Evolutionary conservation across 2,329 filamentous ascomycete species (phyloP).

Genomic region (Pyrenophora tritici-repentis): DNA sequence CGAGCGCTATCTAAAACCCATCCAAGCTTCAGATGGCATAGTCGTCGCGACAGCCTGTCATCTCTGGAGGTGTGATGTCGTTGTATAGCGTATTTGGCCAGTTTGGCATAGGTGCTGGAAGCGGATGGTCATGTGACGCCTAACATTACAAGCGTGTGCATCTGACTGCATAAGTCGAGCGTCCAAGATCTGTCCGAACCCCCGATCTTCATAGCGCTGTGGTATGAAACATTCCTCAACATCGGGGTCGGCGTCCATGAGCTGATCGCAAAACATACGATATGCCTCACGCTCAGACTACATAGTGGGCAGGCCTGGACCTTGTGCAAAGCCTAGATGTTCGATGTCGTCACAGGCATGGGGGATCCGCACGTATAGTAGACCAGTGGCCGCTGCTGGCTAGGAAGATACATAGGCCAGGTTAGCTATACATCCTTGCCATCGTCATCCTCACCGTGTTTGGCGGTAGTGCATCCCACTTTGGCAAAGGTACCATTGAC

Average conservation of each 20-base stretch:
- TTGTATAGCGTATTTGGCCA: background rate
- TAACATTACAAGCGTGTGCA: no score
- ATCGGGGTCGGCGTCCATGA: constrained; percentile 1
- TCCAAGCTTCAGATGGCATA: constrained; percentile 16
- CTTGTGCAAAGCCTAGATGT: constrained; percentile 6
- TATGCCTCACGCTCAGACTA: constrained; percentile 1
- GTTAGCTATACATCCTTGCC: background rate
- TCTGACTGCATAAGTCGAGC: background rate
- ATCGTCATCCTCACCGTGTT: constrained; percentile 1
- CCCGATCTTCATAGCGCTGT: constrained; percentile 13
- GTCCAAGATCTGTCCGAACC: constrained; percentile 10
- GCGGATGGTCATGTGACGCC: background rate
- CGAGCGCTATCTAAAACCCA: constrained; percentile 29
- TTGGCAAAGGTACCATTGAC: constrained; percentile 1
- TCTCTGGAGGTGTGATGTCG: no score
- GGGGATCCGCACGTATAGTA: background rate
- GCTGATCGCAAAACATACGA: background rate
- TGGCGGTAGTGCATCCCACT: constrained; percentile 1
- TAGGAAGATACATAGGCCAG: background rate
- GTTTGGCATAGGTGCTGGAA: background rate
- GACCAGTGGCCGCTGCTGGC: background rate
- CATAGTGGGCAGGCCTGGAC: background rate
- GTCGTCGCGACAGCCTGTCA: background rate
- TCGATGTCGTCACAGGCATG: constrained; percentile 10
- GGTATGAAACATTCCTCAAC: constrained; percentile 6